phyloP scores from a whole-genome alignment of 805 yeast genomes.

The Starmera dryadoides region DNA sequence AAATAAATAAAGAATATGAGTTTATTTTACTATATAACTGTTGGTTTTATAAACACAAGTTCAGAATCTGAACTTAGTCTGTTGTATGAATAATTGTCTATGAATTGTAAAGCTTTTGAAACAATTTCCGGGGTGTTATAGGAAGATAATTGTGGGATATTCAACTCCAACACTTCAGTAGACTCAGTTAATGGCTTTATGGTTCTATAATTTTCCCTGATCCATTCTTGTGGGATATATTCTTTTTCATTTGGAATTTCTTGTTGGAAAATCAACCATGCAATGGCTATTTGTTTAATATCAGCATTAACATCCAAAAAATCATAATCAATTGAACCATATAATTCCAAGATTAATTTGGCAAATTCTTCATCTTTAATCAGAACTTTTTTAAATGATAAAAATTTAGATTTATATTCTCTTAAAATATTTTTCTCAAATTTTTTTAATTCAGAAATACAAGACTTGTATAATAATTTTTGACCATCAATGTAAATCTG shows the following conservation, averaged over 20 bases:
- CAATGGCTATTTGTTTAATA: neutral
- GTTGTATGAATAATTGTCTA: too few relatives aligned
- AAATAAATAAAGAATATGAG: too few relatives aligned
- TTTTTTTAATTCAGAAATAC: conserved; percentile 37
- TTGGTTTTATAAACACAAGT: too few relatives aligned
- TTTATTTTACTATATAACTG: too few relatives aligned
- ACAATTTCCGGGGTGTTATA: too few relatives aligned
- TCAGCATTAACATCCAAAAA: neutral
- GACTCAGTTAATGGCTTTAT: neutral
- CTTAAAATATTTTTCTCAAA: conserved; percentile 42
- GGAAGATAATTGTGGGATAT: too few relatives aligned
- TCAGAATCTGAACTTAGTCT: too few relatives aligned
- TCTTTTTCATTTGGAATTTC: conserved; percentile 4
- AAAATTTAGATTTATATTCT: conserved; percentile 31
- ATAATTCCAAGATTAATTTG: neutral
- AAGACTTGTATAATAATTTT: conserved; percentile 32
- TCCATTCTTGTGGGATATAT: conserved; percentile 13
- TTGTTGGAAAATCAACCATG: conserved; percentile 3
- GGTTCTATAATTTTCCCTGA: conserved; percentile 2
- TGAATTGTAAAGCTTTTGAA: too few relatives aligned
- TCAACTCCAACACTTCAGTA: too few relatives aligned
- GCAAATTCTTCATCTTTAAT: conserved; percentile 35
- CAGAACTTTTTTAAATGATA: conserved; percentile 44
- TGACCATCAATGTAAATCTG: conserved; percentile 45
- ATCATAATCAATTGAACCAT: neutral